phyloP scores from a whole-genome alignment of 2,329 filamentous ascomycete species.

The Clonostachys sp. region DNA sequence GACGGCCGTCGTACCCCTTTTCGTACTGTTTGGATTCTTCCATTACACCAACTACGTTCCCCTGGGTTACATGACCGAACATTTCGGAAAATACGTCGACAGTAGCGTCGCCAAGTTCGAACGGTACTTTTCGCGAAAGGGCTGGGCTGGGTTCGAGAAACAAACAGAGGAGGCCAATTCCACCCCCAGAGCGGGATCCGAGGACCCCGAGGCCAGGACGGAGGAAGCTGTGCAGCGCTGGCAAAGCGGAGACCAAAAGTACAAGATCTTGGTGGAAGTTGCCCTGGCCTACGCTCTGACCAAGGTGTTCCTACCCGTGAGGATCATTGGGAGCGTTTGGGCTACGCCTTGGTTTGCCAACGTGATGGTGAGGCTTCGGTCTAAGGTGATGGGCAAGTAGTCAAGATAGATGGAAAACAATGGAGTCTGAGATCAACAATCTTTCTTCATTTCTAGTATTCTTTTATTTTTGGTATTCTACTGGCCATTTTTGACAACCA shows the following conservation, averaged over 20 bases:
- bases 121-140: conserved; percentile 70
- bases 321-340: conserved; percentile 78
- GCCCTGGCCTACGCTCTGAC: conserved; percentile 89
- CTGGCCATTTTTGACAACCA: not conserved
- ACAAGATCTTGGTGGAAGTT: conserved; percentile 61
- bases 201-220: conserved; percentile 11
- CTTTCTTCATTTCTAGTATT: not conserved
- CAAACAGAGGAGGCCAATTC: too few species aligned
- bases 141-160: conserved; percentile 67
- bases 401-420: not conserved
- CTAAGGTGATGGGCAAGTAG: conserved; percentile 1
- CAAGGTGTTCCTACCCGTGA: conserved; percentile 74
- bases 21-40: conserved; percentile 71
- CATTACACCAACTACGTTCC: conserved; percentile 78
- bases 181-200: not conserved
- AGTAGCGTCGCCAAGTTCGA: conserved; percentile 72
- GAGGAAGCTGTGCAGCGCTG: conserved; percentile 24
- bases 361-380: conserved; percentile 38
- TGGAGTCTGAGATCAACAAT: too few species aligned
- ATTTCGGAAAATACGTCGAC: conserved; percentile 46
- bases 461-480: not conserved
- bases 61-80: conserved; percentile 39
- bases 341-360: conserved; percentile 89
- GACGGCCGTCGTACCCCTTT: conserved; percentile 76
- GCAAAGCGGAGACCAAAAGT: conserved; percentile 35